phyloP scores from a whole-genome alignment of 176 grass and related monocot species.

The Eleusine indica region DNA sequence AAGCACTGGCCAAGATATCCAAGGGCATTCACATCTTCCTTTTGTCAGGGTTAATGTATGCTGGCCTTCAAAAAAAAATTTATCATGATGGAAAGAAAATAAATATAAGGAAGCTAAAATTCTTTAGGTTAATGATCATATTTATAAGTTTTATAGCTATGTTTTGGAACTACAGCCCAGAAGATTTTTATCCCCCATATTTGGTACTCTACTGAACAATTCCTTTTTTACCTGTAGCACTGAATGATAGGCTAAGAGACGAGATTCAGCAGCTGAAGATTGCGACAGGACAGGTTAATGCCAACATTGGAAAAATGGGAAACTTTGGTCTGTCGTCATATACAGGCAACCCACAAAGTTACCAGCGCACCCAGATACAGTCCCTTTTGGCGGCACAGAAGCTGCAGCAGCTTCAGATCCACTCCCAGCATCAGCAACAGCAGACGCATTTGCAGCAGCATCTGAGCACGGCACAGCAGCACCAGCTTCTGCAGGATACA shows the following conservation, averaged over 20 bases:
- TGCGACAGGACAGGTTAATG: conserved; percentile 65
- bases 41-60: background rate
- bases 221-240: conserved; percentile 50
- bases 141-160: background rate
- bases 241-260: conserved; percentile 80
- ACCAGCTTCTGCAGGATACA: conserved; percentile 51
- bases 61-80: background rate
- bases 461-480: conserved; percentile 41
- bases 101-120: background rate
- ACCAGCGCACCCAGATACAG: conserved; percentile 74
- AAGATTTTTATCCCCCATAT: background rate
- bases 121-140: background rate
- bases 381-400: conserved; percentile 80
- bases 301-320: conserved; percentile 50
- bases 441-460: conserved; percentile 52
- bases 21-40: background rate
- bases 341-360: conserved; percentile 50
- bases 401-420: conserved; percentile 84
- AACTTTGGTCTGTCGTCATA: conserved; percentile 58
- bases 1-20: background rate
- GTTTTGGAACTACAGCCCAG: background rate
- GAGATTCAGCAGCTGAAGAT: conserved; percentile 92
- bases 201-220: conserved; percentile 1
- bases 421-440: conserved; percentile 60
- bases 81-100: background rate